Percentiles rank a stretch among this genome's conserved stretches.
These are phyloP conservation scores for Acanthamoeba triangularis DNA, from an alignment of 208 protist genomes.

Conservation along the genomic window DNA sequence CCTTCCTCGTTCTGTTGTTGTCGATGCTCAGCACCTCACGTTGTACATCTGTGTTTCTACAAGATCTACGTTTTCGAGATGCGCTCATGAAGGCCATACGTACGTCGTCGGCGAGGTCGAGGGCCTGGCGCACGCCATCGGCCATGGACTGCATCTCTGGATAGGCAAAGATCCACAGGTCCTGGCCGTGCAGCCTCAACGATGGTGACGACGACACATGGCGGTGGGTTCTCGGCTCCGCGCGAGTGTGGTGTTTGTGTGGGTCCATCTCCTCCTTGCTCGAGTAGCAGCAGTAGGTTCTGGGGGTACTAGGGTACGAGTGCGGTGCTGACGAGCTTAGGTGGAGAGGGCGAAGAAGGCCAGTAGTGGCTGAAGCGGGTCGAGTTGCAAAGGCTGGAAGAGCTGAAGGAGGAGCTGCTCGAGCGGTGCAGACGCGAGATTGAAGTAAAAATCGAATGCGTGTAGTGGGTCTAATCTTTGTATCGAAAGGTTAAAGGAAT, in stretches of 20 bases:
- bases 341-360: background rate
- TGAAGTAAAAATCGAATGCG: background rate
- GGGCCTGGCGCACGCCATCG: background rate
- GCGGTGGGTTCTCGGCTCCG: background rate
- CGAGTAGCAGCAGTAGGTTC: background rate
- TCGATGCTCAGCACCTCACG: background rate
- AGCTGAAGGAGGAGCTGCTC: background rate
- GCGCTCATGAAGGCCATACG: too few relatives aligned
- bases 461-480: background rate
- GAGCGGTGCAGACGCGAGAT: background rate
- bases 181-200: background rate
- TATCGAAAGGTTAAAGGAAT: background rate
- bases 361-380: too few relatives aligned
- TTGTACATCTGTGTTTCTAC: background rate
- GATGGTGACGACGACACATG: background rate
- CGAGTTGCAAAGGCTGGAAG: background rate
- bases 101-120: background rate
- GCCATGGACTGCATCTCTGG: constrained; percentile 42
- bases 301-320: too few relatives aligned
- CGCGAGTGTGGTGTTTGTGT: background rate
- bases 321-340: background rate
- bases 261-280: background rate
- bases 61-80: background rate
- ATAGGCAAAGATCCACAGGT: constrained; percentile 48
- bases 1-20: background rate